Evolutionary conservation across 441 rosid genomes (phyloP), one percentile per base, ranked within the genome.

Genomic region (Pelargonium australe): DNA sequence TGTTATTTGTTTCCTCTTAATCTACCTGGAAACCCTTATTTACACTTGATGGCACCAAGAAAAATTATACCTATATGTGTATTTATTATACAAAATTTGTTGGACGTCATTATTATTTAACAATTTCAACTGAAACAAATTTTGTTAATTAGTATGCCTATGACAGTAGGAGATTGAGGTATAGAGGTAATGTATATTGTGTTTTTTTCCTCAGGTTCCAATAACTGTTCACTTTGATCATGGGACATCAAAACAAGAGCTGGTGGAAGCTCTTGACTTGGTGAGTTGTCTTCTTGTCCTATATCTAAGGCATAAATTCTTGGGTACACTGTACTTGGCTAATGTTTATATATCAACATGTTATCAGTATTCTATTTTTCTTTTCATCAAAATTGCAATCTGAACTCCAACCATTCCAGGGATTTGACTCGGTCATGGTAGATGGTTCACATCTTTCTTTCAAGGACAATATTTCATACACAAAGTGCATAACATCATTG

Each of bases 191-290:
- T 53, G 14, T 70, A 16, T 3, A 44, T 44, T 14, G 28, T 60
- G 25, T 61, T 72, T 63, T 77, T 60, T 69, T 41, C 77, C 74
- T 80, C 92, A 94, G 99, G 99, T 91, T 78, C 97, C 99, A 3
- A 83, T 94, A 70, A 84, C 96, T 4, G 94, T 94, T 67, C 99
- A 94, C 81, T 91, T 91, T 76, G 99, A 94, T 79, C 99, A 94
- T 73, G 99, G 97, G 79, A 79, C 89, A 72, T 83, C 88, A 31
- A 94, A 87, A 87, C 80, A 83, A 71, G 99, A 94, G 72, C 85
- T 94, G 31, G 72, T 91, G 74, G 86, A 87, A 83, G 87, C 92
- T 73, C 79, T 94, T 71, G 89, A 88, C 69, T 78, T 85, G 83
- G 99, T 94, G 76, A 80, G 85, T 74, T 63, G 40, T 51, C 25